Evolutionary conservation across 2,329 filamentous ascomycete genomes (phyloP), one percentile per base, ranked within the genome.

Genomic region (Claviceps capensis): DNA sequence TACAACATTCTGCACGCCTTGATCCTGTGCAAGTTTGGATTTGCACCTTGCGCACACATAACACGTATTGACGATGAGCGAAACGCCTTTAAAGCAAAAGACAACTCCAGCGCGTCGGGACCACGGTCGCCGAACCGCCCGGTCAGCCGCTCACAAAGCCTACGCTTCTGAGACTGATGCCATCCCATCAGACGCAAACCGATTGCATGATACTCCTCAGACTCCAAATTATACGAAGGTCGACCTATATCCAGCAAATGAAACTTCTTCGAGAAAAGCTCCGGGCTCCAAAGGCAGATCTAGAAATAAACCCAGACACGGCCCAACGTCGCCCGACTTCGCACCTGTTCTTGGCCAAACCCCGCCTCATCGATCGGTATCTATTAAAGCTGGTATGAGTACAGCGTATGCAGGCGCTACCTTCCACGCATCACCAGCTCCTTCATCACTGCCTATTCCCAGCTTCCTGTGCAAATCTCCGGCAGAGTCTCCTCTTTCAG

Each of bases 361-460:
- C 17, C 68, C 61, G 22, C 66, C 67, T 17, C 61, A 63, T 11
- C 70, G 74, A 49, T 69, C 69, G 16, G 62, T 63, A 8, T 64
- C 68, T 34, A 63, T 71, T 57, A 76, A 74, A 62, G 67, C 75
- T 46, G 66, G 67, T 48, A 67, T 67, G 34, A 69, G 69, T 48
- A 73, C 80, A 54, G 82, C 85, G 46, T 98, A 95, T 69, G 93
- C 93, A 41, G 93, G 91, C 14, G 86, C 91, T 37, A 94, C 89
- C 5, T 98, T 97, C 66, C 90, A 96, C 67, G 87, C 89, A 42
- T 97, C 93, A 8, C 93, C 93, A 19, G 91, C 90, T 1, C 86
- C 93, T 0, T 94, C 89, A 8, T 83, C 88, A 23, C 74, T 98
- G 36, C 93, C 93, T 0, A 85, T 96, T 53, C 93, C 93, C 11